phyloP scores from a whole-genome alignment of 192 early-diverging fungal genomes.

The Entrophospora sp. region DNA sequence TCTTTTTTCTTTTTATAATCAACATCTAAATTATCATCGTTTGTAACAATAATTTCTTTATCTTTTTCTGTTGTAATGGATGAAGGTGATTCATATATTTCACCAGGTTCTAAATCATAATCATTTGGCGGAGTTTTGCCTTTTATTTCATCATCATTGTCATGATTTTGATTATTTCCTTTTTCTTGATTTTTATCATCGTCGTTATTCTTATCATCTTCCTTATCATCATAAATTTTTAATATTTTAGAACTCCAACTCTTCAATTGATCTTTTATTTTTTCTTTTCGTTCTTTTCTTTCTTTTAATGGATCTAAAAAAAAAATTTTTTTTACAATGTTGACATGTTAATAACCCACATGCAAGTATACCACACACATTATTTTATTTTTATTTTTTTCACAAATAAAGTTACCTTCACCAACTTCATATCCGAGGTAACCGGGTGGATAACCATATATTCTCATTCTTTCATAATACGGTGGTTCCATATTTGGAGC shows the following conservation, averaged over 20 bases:
- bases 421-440: conserved; percentile 4
- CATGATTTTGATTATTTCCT: no score
- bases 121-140: not conserved
- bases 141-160: not conserved
- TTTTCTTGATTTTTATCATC: not conserved
- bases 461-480: not conserved
- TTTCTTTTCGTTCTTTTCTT: not conserved
- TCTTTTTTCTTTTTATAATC: not conserved
- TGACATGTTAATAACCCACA: not conserved
- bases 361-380: not conserved
- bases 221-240: not conserved
- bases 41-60: not conserved
- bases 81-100: not conserved
- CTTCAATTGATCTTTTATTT: not conserved
- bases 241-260: not conserved
- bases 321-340: not conserved
- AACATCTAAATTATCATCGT: not conserved
- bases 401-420: not conserved
- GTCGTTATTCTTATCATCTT: not conserved
- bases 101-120: not conserved
- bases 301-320: not conserved
- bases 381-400: not conserved
- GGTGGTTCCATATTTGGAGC: not conserved
- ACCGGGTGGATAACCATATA: conserved; percentile 4
- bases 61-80: not conserved